Percentiles rank a stretch among this genome's conserved stretches.
Conservation (phyloP, 2,329 filamentous ascomycete genomes). For the Penicillium brasilianum region DNA sequence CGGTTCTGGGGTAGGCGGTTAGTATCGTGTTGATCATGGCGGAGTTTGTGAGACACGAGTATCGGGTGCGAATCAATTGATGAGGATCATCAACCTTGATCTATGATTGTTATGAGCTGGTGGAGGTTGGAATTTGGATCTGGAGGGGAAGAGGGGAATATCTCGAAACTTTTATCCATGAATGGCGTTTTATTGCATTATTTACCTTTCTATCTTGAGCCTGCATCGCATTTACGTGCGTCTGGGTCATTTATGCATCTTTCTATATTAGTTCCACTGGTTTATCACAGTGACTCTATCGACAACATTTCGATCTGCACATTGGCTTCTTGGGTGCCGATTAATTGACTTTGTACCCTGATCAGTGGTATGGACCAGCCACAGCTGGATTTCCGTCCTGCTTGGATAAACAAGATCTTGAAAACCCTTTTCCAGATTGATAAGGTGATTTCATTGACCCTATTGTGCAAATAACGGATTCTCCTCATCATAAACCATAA, state of each 20-base stretch:
- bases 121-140: no score
- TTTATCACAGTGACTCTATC: not conserved
- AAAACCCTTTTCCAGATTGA: no score
- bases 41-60: constrained; percentile 23
- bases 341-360: no score
- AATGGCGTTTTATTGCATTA: not conserved
- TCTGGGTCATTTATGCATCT: not conserved
- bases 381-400: no score
- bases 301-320: no score
- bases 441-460: not conserved
- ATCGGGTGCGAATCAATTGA: constrained; percentile 16
- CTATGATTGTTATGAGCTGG: no score
- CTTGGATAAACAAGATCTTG: no score
- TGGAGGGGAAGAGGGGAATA: no score
- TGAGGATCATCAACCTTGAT: no score
- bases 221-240: constrained; percentile 1
- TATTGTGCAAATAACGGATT: not conserved
- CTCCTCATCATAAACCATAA: constrained; percentile 8
- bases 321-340: no score
- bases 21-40: constrained; percentile 31
- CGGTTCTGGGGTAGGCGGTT: constrained; percentile 19
- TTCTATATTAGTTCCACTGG: not conserved
- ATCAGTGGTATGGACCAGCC: not conserved
- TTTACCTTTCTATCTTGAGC: not conserved
- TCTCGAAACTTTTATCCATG: no score